Evolutionary conservation across 106 monocot genomes (phyloP).

Genomic region (Phalaenopsis equestris): DNA sequence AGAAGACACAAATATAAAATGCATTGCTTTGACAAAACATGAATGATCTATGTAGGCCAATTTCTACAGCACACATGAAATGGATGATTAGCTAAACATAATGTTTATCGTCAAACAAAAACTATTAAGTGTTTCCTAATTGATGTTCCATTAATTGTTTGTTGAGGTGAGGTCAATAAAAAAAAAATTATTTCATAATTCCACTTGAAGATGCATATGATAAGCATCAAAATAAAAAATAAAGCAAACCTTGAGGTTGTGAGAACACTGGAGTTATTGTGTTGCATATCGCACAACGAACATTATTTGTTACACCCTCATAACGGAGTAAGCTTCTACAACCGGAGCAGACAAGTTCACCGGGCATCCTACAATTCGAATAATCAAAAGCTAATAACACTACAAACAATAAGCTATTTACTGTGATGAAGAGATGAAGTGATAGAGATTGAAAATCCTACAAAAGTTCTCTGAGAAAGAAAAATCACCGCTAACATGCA

Average conservation of each 20-base stretch:
- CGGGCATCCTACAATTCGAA: conserved; percentile 44
- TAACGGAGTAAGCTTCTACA: conserved; percentile 62
- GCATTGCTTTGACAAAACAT: no score
- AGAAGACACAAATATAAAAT: no score
- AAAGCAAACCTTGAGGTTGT: conserved; percentile 21
- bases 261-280: conserved; percentile 33
- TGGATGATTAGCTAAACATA: conserved; percentile 1
- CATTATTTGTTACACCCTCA: conserved; percentile 43
- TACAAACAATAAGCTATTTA: neutral
- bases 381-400: conserved; percentile 1
- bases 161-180: neutral
- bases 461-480: neutral
- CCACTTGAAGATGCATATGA: neutral
- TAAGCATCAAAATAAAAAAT: neutral
- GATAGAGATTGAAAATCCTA: neutral
- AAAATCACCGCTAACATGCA: neutral
- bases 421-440: neutral
- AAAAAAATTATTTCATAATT: neutral
- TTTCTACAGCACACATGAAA: neutral
- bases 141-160: neutral
- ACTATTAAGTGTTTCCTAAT: neutral
- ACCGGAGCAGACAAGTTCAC: conserved; percentile 58
- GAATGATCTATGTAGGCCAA: no score
- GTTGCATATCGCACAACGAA: conserved; percentile 60
- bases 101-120: neutral